Evolutionary conservation across 2,329 filamentous ascomycete species (phyloP).

Genomic region (Exutisphaerella laricina): DNA sequence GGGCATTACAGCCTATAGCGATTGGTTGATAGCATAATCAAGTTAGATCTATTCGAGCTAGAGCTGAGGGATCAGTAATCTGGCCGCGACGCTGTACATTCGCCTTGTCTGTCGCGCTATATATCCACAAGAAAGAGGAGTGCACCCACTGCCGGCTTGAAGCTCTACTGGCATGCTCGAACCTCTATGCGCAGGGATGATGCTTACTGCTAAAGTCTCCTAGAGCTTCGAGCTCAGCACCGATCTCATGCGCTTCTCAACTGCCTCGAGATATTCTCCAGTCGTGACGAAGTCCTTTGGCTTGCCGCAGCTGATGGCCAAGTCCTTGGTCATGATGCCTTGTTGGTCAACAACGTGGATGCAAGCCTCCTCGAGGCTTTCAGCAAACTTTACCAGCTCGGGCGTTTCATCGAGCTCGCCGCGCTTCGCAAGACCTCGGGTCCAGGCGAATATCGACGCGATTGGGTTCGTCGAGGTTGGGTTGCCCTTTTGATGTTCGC

Average conservation of each 20-base stretch:
- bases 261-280: slow-evolving; percentile 82
- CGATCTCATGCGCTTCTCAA: slow-evolving; percentile 81
- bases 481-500: slow-evolving; percentile 95
- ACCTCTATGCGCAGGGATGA: not conserved
- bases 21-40: too few relatives aligned
- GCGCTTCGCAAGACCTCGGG: slow-evolving; percentile 85
- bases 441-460: slow-evolving; percentile 99
- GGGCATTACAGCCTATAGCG: too few relatives aligned
- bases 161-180: not conserved
- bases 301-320: slow-evolving; percentile 91
- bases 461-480: slow-evolving; percentile 99
- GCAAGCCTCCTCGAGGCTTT: slow-evolving; percentile 87
- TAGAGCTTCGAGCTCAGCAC: slow-evolving; percentile 72
- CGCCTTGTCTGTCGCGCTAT: not conserved
- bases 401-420: slow-evolving; percentile 91
- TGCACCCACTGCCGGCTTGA: not conserved
- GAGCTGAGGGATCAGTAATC: too few relatives aligned
- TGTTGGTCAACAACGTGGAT: slow-evolving; percentile 90
- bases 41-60: too few relatives aligned
- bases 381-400: slow-evolving; percentile 83
- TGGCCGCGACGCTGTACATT: not conserved
- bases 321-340: slow-evolving; percentile 98
- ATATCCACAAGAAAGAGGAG: not conserved
- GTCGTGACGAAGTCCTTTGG: slow-evolving; percentile 88
- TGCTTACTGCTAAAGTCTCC: not conserved